phyloP scores from a whole-genome alignment of 768 basidiomycete species.

The Xanthoconium stramineum region DNA sequence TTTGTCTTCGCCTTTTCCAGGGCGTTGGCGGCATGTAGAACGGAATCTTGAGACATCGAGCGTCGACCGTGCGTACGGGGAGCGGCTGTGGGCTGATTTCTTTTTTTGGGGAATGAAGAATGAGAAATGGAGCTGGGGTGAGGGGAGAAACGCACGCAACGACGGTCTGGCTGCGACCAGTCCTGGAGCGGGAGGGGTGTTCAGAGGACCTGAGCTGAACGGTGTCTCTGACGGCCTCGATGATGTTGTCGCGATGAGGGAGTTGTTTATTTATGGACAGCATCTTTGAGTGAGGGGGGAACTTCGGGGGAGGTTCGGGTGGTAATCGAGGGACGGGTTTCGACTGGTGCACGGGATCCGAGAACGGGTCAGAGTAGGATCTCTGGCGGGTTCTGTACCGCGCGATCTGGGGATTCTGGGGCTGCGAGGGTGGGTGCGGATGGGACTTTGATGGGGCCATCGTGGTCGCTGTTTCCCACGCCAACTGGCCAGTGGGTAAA shows the following conservation, averaged over 20 bases:
- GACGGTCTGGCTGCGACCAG: conserved; percentile 58
- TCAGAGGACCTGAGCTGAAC: conserved; percentile 51
- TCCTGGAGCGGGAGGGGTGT: conserved; percentile 43
- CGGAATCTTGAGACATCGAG: conserved; percentile 50
- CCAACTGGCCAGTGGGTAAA: background rate
- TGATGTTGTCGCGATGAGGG: conserved; percentile 41
- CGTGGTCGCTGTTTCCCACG: conserved; percentile 25
- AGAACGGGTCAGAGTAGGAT: conserved; percentile 54
- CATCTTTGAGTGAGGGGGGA: conserved; percentile 24
- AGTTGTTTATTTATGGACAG: conserved; percentile 29
- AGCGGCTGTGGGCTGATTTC: conserved; percentile 21
- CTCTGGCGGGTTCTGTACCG: conserved; percentile 38
- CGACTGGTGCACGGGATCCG: conserved; percentile 34
- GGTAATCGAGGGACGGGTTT: conserved; percentile 41
- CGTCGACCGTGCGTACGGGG: conserved; percentile 37
- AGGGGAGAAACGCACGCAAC: conserved; percentile 22
- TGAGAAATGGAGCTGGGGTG: conserved; percentile 18
- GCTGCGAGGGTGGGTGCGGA: conserved; percentile 7
- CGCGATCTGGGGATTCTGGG: conserved; percentile 20
- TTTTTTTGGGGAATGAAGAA: conserved; percentile 2
- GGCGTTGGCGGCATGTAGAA: conserved; percentile 35
- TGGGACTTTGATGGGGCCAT: conserved; percentile 28
- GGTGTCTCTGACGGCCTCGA: conserved; percentile 68
- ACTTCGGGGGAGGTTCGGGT: conserved; percentile 34
- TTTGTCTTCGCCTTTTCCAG: conserved; percentile 49